A percentile compares a stretch with the other conserved stretches of the same genome.
phyloP scores from a whole-genome alignment of 2,329 filamentous ascomycete genomes.

The Microcyclosporella mali region DNA sequence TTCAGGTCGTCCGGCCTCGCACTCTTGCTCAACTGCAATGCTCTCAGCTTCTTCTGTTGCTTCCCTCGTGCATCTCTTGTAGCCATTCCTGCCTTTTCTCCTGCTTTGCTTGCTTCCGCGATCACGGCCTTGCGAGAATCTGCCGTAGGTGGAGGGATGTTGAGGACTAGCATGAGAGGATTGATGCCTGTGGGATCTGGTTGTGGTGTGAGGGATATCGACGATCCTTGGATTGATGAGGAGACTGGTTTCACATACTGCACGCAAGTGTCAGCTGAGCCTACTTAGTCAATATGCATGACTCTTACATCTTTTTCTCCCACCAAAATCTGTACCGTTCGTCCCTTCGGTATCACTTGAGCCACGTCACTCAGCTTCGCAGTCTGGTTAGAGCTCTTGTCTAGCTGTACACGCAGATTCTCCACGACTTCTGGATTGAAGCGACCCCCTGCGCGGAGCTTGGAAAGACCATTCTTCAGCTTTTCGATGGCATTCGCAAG shows the following conservation, averaged over 20 bases:
- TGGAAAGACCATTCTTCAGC: conserved; percentile 56
- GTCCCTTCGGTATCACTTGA: conserved; percentile 60
- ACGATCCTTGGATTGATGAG: conserved; percentile 47
- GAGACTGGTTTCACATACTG: conserved; percentile 52
- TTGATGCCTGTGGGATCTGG: conserved; percentile 44
- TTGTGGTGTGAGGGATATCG: conserved; percentile 47
- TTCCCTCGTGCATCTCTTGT: conserved; percentile 41
- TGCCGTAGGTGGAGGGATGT: conserved; percentile 53
- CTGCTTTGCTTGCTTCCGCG: conserved; percentile 34
- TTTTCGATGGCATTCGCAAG: conserved; percentile 51
- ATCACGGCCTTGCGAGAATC: conserved; percentile 39
- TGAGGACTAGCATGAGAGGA: conserved; percentile 48
- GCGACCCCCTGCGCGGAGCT: conserved; percentile 56
- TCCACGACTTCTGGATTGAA: conserved; percentile 59
- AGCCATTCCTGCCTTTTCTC: conserved; percentile 37
- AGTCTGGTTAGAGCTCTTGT: conserved; percentile 45
- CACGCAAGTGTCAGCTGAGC: conserved; percentile 1
- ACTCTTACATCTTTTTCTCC: conserved; percentile 56
- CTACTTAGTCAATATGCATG: background rate
- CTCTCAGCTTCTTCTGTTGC: conserved; percentile 45
- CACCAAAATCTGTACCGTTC: conserved; percentile 56
- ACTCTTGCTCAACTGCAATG: conserved; percentile 37
- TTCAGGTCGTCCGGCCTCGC: conserved; percentile 46
- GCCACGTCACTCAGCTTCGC: conserved; percentile 57
- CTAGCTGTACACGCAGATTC: conserved; percentile 52